Evolutionary conservation across 352 stramenopile species (phyloP).

Genomic region (Aphanomyces invadans): DNA sequence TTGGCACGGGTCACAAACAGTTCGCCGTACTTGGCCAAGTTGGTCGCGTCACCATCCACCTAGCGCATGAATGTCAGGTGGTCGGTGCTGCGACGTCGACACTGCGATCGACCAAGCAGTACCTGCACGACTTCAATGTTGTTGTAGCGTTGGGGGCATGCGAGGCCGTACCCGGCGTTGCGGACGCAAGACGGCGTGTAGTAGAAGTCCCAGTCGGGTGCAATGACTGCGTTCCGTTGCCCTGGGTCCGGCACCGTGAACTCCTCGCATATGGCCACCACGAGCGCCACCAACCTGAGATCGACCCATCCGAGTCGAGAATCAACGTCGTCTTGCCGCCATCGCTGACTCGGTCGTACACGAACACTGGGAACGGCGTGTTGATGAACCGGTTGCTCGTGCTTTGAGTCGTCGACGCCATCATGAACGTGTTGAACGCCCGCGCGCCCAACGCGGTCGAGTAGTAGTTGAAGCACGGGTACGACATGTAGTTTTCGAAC

Average conservation of each 20-base stretch:
- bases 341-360: conserved; percentile 30
- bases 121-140: conserved; percentile 36
- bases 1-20: conserved; percentile 31
- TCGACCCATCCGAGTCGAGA: conserved; percentile 27
- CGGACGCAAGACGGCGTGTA: conserved; percentile 23
- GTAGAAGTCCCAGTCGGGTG: conserved; percentile 37
- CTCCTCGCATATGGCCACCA: too few species aligned
- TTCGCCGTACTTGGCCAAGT: conserved; percentile 25
- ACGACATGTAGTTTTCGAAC: conserved; percentile 35
- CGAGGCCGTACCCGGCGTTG: conserved; percentile 26
- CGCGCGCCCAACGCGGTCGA: conserved; percentile 35
- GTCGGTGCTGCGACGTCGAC: neutral
- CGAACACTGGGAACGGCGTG: conserved; percentile 27
- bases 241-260: neutral
- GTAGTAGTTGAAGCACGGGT: conserved; percentile 35
- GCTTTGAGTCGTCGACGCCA: conserved; percentile 28
- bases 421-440: conserved; percentile 34
- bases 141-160: conserved; percentile 36
- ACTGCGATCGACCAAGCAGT: conserved; percentile 23
- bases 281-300: too few species aligned
- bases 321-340: conserved; percentile 34
- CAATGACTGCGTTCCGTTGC: conserved; percentile 23
- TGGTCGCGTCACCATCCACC: conserved; percentile 3
- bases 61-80: neutral
- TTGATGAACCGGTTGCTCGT: conserved; percentile 29